A percentile compares a stretch with the other conserved stretches of the same genome.
phyloP scores from a whole-genome alignment of 2,329 filamentous ascomycete species.

The Ilyonectria robusta region DNA sequence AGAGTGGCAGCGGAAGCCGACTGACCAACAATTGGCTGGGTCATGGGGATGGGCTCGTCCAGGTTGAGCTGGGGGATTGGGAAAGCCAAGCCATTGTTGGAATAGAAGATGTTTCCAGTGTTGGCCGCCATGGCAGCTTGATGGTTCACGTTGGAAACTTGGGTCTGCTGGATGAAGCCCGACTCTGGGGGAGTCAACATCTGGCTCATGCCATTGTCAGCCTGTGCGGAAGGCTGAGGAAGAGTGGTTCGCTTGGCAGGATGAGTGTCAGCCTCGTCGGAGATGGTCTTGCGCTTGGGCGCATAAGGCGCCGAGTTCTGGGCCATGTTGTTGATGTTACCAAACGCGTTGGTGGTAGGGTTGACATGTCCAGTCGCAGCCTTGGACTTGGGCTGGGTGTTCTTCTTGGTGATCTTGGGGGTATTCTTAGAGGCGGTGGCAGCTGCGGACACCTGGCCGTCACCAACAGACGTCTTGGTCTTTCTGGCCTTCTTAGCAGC shows the following conservation, averaged over 20 bases:
- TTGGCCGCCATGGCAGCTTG: not conserved
- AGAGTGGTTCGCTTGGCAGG: not conserved
- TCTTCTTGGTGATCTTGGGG: not conserved
- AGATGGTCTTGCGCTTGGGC: not conserved
- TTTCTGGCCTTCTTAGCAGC: constrained; percentile 1
- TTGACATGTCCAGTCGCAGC: not conserved
- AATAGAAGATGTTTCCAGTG: not conserved
- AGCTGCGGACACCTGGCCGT: not conserved
- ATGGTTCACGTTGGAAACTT: not conserved
- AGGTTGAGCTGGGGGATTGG: not conserved
- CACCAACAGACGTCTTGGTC: not conserved
- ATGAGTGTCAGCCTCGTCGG: not conserved
- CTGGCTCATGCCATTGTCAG: not conserved
- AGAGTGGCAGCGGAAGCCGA: not conserved
- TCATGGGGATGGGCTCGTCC: not conserved
- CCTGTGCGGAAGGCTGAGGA: not conserved
- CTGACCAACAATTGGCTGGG: not conserved
- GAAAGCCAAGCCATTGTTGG: not conserved
- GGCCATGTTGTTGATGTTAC: not conserved
- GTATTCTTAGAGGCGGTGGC: not conserved
- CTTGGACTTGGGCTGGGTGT: not conserved
- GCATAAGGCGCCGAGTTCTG: not conserved
- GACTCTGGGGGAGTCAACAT: constrained; percentile 1
- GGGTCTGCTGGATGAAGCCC: not conserved
- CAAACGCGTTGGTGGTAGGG: not conserved